These are phyloP conservation scores for Bauhinia variegata DNA, from an alignment of 306 rosid genomes.

Conservation along the genomic window DNA sequence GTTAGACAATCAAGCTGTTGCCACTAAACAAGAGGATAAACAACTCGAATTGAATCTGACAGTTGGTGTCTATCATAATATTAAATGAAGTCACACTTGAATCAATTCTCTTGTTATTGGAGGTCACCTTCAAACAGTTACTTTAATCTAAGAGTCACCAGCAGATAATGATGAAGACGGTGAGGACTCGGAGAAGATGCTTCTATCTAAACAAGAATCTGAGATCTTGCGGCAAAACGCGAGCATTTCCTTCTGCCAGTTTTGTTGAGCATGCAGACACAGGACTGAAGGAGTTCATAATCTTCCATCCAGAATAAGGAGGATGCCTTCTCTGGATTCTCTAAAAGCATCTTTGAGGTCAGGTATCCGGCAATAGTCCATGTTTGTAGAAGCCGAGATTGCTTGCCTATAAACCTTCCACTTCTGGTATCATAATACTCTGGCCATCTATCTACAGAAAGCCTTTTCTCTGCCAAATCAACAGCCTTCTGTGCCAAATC, in stretches of 20 bases:
- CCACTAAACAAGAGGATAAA: conserved; percentile 10
- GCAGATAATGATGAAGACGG: conserved; percentile 5
- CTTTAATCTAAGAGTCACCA: conserved; percentile 11
- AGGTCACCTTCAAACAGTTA: conserved; percentile 27
- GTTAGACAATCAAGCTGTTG: conserved; percentile 15
- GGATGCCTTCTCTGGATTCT: conserved; percentile 86
- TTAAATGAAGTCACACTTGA: conserved; percentile 5
- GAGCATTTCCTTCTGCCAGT: conserved; percentile 77
- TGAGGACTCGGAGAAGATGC: neutral
- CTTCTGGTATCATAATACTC: conserved; percentile 89
- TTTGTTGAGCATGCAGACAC: conserved; percentile 85
- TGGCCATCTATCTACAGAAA: conserved; percentile 77
- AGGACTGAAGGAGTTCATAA: conserved; percentile 86
- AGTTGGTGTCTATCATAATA: conserved; percentile 16
- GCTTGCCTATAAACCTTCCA: conserved; percentile 91
- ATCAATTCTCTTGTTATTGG: conserved; percentile 13
- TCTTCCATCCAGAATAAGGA: conserved; percentile 92
- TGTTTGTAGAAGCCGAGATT: conserved; percentile 77
- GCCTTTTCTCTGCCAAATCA: conserved; percentile 77
- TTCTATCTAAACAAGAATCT: conserved; percentile 54
- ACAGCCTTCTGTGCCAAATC: conserved; percentile 86
- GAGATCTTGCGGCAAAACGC: conserved; percentile 79
- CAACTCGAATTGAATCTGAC: neutral
- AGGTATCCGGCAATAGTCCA: conserved; percentile 96
- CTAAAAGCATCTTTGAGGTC: conserved; percentile 80